A percentile compares a stretch with the other conserved stretches of the same genome.
Evolutionary conservation across 352 stramenopile species (phyloP).

Genomic region (Pythium dissimile): DNA sequence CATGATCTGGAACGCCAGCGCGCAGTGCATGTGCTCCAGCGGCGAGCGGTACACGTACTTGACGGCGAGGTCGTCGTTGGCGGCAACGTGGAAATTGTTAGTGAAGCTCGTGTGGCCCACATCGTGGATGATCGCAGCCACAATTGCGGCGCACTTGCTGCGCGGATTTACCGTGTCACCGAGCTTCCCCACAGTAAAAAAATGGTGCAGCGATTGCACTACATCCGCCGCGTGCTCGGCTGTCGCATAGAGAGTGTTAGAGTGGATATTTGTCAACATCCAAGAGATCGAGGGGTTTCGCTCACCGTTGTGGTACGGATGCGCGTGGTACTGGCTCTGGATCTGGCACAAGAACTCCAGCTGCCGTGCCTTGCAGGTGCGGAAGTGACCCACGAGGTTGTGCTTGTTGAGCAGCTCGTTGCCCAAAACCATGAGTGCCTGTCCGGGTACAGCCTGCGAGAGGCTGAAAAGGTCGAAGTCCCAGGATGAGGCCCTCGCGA

Average conservation of each 20-base stretch:
- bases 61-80: slow-evolving; percentile 77
- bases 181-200: slow-evolving; percentile 48
- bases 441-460: slow-evolving; percentile 42
- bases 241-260: slow-evolving; percentile 6
- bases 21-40: slow-evolving; percentile 86
- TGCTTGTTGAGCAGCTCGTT: slow-evolving; percentile 75
- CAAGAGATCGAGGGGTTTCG: too few species aligned
- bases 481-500: slow-evolving; percentile 57
- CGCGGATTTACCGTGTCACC: slow-evolving; percentile 53
- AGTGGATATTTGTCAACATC: neutral
- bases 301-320: slow-evolving; percentile 86
- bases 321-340: slow-evolving; percentile 54
- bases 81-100: slow-evolving; percentile 86
- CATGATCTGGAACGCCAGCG: slow-evolving; percentile 75
- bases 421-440: slow-evolving; percentile 66
- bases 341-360: slow-evolving; percentile 64
- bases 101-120: slow-evolving; percentile 86
- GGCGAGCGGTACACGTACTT: slow-evolving; percentile 82
- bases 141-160: slow-evolving; percentile 65
- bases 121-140: slow-evolving; percentile 83
- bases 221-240: slow-evolving; percentile 83
- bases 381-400: slow-evolving; percentile 60
- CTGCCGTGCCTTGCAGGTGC: slow-evolving; percentile 43
- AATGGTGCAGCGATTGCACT: slow-evolving; percentile 69
- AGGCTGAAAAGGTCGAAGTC: slow-evolving; percentile 72